These are phyloP conservation scores for Nissolia schottii DNA, from an alignment of 306 rosid species.

Conservation along the genomic window DNA sequence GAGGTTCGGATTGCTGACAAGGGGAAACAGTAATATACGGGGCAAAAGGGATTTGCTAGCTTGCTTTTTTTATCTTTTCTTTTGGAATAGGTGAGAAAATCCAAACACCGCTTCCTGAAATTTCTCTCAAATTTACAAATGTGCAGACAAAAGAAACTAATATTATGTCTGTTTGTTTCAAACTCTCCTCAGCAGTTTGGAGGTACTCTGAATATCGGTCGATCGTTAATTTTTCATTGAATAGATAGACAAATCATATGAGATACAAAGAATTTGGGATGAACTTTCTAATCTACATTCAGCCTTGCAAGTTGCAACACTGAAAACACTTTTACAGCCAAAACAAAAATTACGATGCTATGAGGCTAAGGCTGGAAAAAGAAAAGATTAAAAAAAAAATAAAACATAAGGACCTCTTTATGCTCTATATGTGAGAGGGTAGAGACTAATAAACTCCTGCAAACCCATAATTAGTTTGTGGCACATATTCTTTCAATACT, in stretches of 20 bases:
- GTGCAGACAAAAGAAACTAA: neutral
- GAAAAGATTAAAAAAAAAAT: too few species aligned
- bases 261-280: too few species aligned
- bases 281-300: too few species aligned
- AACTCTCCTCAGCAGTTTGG: neutral
- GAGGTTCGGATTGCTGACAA: neutral
- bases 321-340: too few species aligned
- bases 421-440: too few species aligned
- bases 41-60: neutral
- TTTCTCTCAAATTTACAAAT: neutral
- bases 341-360: too few species aligned
- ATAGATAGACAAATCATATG: neutral
- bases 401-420: too few species aligned
- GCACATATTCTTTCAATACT: too few species aligned
- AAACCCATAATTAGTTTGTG: too few species aligned
- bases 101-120: neutral
- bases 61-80: neutral
- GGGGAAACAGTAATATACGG: neutral
- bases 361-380: too few species aligned
- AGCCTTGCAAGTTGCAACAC: neutral
- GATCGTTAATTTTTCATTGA: neutral
- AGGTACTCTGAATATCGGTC: neutral
- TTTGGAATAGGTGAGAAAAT: neutral
- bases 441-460: too few species aligned
- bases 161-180: neutral